A percentile compares a stretch with the other conserved stretches of the same genome.
Evolutionary conservation across 2,329 filamentous ascomycete species (phyloP).

Genomic region (Sclerotinia sclerotiorum): DNA sequence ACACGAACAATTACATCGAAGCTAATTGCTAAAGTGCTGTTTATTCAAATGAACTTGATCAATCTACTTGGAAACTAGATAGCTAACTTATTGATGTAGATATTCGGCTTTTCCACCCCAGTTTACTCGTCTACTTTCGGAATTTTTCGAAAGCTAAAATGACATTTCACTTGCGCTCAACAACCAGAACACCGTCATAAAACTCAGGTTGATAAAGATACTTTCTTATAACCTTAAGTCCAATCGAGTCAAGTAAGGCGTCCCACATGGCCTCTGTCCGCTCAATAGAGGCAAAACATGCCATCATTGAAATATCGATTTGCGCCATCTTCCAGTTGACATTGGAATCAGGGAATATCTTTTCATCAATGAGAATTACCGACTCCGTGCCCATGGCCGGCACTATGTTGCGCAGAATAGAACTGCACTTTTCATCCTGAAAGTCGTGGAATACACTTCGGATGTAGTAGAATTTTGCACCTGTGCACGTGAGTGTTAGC

Average conservation of each 20-base stretch:
- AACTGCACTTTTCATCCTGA: conserved; percentile 37
- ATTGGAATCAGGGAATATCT: conserved; percentile 43
- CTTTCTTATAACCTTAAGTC: neutral
- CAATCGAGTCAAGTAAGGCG: neutral
- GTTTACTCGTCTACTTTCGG: neutral
- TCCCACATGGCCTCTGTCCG: conserved; percentile 34
- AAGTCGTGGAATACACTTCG: conserved; percentile 44
- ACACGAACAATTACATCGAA: neutral
- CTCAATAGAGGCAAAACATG: conserved; percentile 41
- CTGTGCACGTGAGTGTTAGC: neutral
- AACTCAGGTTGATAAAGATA: conserved; percentile 2
- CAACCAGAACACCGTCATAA: neutral
- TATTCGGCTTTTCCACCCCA: too few species aligned
- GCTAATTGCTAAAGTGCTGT: neutral
- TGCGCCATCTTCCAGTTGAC: conserved; percentile 39
- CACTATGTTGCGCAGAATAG: conserved; percentile 16
- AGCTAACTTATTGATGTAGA: neutral
- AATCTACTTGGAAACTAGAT: neutral
- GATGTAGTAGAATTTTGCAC: conserved; percentile 42
- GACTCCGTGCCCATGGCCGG: neutral
- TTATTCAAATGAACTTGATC: neutral
- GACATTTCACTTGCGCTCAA: neutral
- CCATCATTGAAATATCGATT: conserved; percentile 44
- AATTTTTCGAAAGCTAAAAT: neutral
- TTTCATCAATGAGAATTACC: conserved; percentile 46